Evolutionary conservation across 2,329 filamentous ascomycete genomes (phyloP).

Genomic region (Aspergillus alliaceus): DNA sequence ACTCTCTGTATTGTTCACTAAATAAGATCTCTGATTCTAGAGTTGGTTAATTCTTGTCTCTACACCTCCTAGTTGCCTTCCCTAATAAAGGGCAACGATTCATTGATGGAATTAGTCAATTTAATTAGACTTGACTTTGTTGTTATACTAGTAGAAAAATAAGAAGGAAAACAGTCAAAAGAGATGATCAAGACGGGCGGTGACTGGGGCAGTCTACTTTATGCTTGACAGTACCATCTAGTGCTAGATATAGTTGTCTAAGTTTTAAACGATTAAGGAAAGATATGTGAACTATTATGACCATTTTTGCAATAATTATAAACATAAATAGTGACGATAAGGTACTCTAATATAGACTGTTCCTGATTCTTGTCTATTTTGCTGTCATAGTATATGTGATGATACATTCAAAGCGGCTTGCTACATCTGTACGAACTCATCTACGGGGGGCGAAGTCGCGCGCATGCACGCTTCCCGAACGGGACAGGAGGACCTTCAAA

Average conservation of each 20-base stretch:
- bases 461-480: not conserved
- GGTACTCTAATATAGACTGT: not conserved
- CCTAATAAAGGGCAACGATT: too few species aligned
- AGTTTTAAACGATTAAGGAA: not conserved
- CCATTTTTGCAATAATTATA: not conserved
- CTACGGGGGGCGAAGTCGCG: not conserved
- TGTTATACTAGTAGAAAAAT: too few species aligned
- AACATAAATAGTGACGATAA: not conserved
- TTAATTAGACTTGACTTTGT: too few species aligned
- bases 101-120: too few species aligned
- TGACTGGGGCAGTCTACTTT: too few species aligned
- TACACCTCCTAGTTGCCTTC: too few species aligned
- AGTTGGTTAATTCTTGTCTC: too few species aligned
- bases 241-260: not conserved
- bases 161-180: too few species aligned
- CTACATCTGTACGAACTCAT: not conserved
- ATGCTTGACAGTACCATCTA: too few species aligned
- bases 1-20: too few species aligned
- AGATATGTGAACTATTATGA: not conserved
- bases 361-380: accelerated
- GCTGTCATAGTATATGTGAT: not conserved
- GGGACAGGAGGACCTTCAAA: not conserved
- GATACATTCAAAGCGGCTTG: not conserved
- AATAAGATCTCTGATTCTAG: too few species aligned
- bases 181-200: too few species aligned